Conservation (phyloP, 192 early-diverging fungal species). For the Gaertneriomyces sp. region DNA sequence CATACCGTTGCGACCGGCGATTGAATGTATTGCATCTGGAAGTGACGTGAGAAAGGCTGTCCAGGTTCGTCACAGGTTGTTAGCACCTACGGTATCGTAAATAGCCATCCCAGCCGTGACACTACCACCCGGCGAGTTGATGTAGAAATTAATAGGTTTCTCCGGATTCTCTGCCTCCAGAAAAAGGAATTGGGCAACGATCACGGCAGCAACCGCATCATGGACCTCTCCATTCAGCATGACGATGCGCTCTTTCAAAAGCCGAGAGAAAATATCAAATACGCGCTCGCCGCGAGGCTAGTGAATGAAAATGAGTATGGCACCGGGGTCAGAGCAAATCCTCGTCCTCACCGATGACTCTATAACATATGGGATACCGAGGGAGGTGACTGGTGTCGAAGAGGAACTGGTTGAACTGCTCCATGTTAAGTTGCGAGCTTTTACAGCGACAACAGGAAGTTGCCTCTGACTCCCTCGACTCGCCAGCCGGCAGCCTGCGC, state of each 20-base stretch:
- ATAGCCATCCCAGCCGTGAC: conserved; percentile 93
- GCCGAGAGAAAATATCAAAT: conserved; percentile 95
- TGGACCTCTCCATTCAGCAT: conserved; percentile 91
- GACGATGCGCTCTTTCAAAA: conserved; percentile 94
- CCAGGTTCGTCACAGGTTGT: no score
- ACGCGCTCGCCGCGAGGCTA: conserved; percentile 79
- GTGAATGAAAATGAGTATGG: neutral
- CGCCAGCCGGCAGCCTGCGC: no score
- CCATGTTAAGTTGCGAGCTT: no score
- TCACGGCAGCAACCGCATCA: conserved; percentile 76
- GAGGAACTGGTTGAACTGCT: neutral
- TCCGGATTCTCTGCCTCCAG: conserved; percentile 91
- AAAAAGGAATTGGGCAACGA: conserved; percentile 94
- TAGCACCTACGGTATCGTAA: conserved; percentile 71
- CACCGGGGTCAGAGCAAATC: no score
- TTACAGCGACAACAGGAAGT: no score
- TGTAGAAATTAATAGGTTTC: conserved; percentile 92
- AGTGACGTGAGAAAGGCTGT: neutral
- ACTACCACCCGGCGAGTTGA: conserved; percentile 95
- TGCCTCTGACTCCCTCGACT: no score
- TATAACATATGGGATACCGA: conserved; percentile 53
- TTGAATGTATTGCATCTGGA: conserved; percentile 76
- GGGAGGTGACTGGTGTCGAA: conserved; percentile 3
- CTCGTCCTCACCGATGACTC: conserved; percentile 38
- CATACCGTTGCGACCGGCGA: conserved; percentile 90